Evolutionary conservation across 495 filamentous ascomycete genomes (phyloP).

Genomic region (Jackrogersella minutella): DNA sequence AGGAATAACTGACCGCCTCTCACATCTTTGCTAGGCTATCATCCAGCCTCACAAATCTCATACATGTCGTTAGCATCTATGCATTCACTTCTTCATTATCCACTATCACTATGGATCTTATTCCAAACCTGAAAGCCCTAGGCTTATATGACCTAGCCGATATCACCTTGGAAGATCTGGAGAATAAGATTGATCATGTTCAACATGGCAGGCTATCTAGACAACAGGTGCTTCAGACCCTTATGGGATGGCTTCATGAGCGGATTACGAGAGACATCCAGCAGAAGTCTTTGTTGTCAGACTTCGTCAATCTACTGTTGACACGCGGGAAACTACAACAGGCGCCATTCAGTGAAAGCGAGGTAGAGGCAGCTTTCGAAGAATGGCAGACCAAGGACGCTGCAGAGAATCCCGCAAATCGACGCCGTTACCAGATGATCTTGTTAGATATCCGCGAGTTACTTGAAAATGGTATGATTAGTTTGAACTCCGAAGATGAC

Average conservation of each 20-base stretch:
- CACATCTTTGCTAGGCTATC: not conserved
- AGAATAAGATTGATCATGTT: conserved; percentile 16
- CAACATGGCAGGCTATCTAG: not conserved
- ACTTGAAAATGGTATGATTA: not conserved
- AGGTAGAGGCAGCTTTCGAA: conserved; percentile 38
- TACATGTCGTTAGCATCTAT: not conserved
- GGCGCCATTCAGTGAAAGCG: conserved; percentile 12
- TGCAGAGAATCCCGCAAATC: conserved; percentile 24
- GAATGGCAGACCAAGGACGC: conserved; percentile 40
- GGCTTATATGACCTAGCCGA: conserved; percentile 4
- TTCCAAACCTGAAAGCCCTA: not conserved
- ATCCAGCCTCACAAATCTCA: not conserved
- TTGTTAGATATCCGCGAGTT: conserved; percentile 33
- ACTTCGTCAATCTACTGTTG: conserved; percentile 31
- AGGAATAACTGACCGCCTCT: not conserved
- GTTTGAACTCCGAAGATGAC: not conserved
- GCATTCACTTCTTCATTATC: not conserved
- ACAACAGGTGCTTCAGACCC: conserved; percentile 29
- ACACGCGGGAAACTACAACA: conserved; percentile 5
- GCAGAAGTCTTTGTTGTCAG: conserved; percentile 21
- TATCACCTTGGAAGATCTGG: conserved; percentile 38
- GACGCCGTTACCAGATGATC: conserved; percentile 41
- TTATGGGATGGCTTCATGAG: conserved; percentile 47
- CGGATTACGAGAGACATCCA: conserved; percentile 44
- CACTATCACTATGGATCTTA: conserved; percentile 23